Conservation (phyloP, 345 rosid genomes). For the Microthlaspi erraticum region DNA sequence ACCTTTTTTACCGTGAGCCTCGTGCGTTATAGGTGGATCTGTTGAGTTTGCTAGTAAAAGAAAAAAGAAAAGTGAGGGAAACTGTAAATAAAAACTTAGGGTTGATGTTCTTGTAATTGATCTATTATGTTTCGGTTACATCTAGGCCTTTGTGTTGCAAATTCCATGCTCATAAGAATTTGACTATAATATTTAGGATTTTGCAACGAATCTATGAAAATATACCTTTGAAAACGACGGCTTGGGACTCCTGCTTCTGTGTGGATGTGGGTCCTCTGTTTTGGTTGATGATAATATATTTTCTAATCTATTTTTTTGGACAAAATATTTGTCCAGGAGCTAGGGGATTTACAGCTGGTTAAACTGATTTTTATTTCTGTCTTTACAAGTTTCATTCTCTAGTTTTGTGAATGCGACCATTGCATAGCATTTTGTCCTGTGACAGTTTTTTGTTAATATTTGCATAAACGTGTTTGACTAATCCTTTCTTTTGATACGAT, state of each 20-base stretch:
- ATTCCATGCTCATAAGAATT: slow-evolving; percentile 1
- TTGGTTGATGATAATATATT: not conserved
- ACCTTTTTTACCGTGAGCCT: not conserved
- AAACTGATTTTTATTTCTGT: not conserved
- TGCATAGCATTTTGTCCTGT: not conserved
- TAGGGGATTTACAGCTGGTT: not conserved
- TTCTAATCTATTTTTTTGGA: not conserved
- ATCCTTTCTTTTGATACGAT: slow-evolving; percentile 12
- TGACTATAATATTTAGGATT: not conserved
- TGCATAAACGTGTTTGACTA: not conserved
- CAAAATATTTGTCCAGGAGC: not conserved
- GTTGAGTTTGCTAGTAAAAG: not conserved
- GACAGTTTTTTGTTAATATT: not conserved
- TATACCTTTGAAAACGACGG: slow-evolving; percentile 12
- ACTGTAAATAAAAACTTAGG: not conserved
- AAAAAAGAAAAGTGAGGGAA: not conserved
- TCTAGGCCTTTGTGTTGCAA: not conserved
- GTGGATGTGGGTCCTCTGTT: slow-evolving; percentile 27
- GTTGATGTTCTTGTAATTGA: slow-evolving; percentile 22
- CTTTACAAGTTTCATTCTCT: not conserved
- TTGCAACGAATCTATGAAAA: slow-evolving; percentile 23
- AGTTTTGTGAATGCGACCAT: not conserved
- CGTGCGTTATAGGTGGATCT: slow-evolving; percentile 15
- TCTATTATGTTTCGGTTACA: not conserved
- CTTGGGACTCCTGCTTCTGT: slow-evolving; percentile 8